phyloP scores from a whole-genome alignment of 331 rosid species.

The Cydonia oblonga region DNA sequence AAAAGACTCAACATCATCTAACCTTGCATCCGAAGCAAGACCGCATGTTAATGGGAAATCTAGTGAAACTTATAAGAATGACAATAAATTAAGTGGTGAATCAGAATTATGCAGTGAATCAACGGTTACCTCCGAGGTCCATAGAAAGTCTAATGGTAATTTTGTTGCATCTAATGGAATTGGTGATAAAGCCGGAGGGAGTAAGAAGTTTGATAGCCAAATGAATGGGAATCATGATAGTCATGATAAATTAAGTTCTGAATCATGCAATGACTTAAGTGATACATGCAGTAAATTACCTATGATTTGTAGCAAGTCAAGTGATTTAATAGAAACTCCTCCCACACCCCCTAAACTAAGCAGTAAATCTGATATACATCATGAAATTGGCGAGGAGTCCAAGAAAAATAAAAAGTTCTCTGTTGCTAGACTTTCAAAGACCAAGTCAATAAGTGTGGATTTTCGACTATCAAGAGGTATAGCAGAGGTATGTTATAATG shows the following conservation, averaged over 20 bases:
- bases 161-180: constrained; percentile 29
- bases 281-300: constrained; percentile 51
- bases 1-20: constrained; percentile 9
- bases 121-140: constrained; percentile 34
- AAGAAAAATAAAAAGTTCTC: constrained; percentile 60
- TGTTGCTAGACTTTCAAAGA: constrained; percentile 65
- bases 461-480: constrained; percentile 91
- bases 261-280: constrained; percentile 21
- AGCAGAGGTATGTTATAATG: constrained; percentile 60
- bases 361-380: constrained; percentile 25
- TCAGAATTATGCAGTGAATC: constrained; percentile 24
- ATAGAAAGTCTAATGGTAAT: constrained; percentile 18
- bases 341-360: constrained; percentile 31
- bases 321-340: constrained; percentile 34
- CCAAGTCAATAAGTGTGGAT: constrained; percentile 84
- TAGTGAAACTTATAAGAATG: constrained; percentile 21
- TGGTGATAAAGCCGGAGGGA: constrained; percentile 29
- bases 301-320: constrained; percentile 32
- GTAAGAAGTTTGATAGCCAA: constrained; percentile 28
- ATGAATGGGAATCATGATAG: constrained; percentile 42
- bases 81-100: constrained; percentile 21
- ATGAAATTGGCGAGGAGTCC: constrained; percentile 37
- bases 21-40: constrained; percentile 25
- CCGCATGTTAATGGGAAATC: constrained; percentile 18
- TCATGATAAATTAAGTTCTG: constrained; percentile 19